phyloP scores from a whole-genome alignment of 164 flowering plant species.

The Annona cherimola region DNA sequence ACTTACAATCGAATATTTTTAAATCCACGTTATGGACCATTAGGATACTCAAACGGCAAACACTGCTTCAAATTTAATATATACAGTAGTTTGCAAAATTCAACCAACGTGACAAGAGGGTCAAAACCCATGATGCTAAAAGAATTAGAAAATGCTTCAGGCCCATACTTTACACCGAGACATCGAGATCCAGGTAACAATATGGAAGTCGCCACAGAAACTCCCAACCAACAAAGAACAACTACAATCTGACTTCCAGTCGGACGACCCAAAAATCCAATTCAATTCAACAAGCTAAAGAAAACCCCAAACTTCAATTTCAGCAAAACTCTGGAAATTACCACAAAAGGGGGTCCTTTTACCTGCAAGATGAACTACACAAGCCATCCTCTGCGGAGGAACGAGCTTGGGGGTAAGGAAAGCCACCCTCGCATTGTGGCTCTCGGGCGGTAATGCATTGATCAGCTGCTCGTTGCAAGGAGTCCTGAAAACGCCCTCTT shows the following conservation, averaged over 20 bases:
- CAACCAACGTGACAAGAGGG: no score
- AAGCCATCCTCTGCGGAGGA: slow-evolving; percentile 71
- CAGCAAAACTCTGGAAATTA: neutral
- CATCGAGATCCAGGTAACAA: no score
- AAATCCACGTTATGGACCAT: no score
- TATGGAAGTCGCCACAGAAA: no score
- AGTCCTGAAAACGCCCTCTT: slow-evolving; percentile 79
- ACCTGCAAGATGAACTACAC: slow-evolving; percentile 99
- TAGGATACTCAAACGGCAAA: no score
- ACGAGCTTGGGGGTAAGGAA: slow-evolving; percentile 67
- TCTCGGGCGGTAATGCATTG: slow-evolving; percentile 87
- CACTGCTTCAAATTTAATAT: no score
- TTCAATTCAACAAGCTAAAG: neutral
- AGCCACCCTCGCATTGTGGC: slow-evolving; percentile 81
- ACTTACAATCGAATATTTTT: no score
- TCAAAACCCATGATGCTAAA: no score
- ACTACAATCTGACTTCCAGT: neutral
- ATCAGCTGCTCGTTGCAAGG: slow-evolving; percentile 74
- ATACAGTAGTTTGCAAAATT: no score
- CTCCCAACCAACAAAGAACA: neutral
- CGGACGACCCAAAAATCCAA: neutral
- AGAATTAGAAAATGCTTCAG: no score
- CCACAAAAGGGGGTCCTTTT: slow-evolving; percentile 2
- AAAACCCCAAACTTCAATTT: neutral
- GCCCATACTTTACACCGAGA: no score